Evolutionary conservation across 1,139 yeast genomes (phyloP).

Genomic region (Suhomyces bolitotheri): DNA sequence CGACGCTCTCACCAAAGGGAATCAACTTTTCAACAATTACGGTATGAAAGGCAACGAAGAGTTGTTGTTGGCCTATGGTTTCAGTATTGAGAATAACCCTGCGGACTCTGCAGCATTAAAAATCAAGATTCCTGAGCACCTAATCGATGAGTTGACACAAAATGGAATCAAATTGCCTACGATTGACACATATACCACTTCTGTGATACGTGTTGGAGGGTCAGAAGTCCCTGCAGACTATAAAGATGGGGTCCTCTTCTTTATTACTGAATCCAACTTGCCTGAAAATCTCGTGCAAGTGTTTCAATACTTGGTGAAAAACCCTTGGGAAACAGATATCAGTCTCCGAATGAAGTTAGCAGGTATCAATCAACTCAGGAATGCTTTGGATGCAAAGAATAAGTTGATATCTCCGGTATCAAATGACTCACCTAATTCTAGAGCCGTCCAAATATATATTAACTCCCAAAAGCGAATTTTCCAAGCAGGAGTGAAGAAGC

Average conservation of each 20-base stretch:
- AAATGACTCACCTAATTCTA: conserved; percentile 24
- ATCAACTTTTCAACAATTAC: conserved; percentile 72
- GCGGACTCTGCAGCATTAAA: conserved; percentile 64
- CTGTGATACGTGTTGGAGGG: conserved; percentile 24
- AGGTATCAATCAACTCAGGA: conserved; percentile 57
- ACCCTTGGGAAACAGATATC: conserved; percentile 39
- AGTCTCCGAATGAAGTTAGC: conserved; percentile 57
- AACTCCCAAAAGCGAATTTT: conserved; percentile 50
- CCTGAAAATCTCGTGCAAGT: conserved; percentile 51
- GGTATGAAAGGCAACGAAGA: conserved; percentile 89
- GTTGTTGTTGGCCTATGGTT: conserved; percentile 65
- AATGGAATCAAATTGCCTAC: conserved; percentile 50
- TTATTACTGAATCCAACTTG: conserved; percentile 37
- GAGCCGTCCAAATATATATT: conserved; percentile 20
- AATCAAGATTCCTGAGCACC: conserved; percentile 46
- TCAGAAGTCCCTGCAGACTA: conserved; percentile 13
- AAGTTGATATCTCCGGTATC: conserved; percentile 26
- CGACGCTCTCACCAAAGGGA: conserved; percentile 29
- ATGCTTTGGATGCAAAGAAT: conserved; percentile 51
- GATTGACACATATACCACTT: conserved; percentile 48
- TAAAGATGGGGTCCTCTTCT: conserved; percentile 45
- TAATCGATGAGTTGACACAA: conserved; percentile 33
- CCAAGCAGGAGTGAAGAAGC: conserved; percentile 44
- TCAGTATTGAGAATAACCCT: conserved; percentile 58
- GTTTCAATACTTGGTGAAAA: conserved; percentile 53